Evolutionary conservation across 2,329 filamentous ascomycete genomes (phyloP).

Genomic region (Teratosphaeriaceae sp.): DNA sequence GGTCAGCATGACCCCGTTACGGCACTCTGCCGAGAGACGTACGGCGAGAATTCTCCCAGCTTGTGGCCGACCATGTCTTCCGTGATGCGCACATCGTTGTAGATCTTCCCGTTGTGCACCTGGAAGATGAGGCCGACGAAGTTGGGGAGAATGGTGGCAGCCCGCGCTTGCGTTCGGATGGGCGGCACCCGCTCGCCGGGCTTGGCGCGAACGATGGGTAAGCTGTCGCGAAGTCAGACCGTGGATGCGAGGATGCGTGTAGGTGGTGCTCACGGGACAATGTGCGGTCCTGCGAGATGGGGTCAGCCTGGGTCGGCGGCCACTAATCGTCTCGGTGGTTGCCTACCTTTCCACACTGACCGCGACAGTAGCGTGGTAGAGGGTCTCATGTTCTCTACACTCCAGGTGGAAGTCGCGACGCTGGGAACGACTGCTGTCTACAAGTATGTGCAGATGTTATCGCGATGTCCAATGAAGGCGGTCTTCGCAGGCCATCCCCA

Average conservation of each 20-base stretch:
- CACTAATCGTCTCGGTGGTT: not conserved
- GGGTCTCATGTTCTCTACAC: too few species aligned
- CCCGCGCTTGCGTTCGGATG: slow-evolving; percentile 79
- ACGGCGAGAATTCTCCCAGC: slow-evolving; percentile 86
- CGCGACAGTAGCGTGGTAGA: slow-evolving; percentile 45
- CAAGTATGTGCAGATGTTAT: too few species aligned
- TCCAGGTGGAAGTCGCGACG: too few species aligned
- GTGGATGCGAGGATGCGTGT: slow-evolving; percentile 42
- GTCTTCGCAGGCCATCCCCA: too few species aligned
- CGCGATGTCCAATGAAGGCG: too few species aligned
- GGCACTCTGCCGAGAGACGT: slow-evolving; percentile 36
- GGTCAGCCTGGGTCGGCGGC: slow-evolving; percentile 12
- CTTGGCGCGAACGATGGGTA: slow-evolving; percentile 57
- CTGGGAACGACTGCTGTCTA: too few species aligned
- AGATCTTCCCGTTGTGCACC: slow-evolving; percentile 85
- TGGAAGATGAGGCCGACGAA: slow-evolving; percentile 88
- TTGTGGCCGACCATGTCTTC: slow-evolving; percentile 97
- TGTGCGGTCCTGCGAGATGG: slow-evolving; percentile 53
- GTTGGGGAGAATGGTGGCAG: slow-evolving; percentile 83
- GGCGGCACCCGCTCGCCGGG: slow-evolving; percentile 59
- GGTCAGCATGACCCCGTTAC: not conserved
- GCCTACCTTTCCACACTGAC: slow-evolving; percentile 80
- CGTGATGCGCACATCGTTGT: slow-evolving; percentile 74
- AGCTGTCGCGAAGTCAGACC: slow-evolving; percentile 33
- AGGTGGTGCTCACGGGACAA: slow-evolving; percentile 54